A percentile compares a stretch with the other conserved stretches of the same genome.
Conservation (phyloP, 140 eudicot genomes). For the Ambrosia hybrid region DNA sequence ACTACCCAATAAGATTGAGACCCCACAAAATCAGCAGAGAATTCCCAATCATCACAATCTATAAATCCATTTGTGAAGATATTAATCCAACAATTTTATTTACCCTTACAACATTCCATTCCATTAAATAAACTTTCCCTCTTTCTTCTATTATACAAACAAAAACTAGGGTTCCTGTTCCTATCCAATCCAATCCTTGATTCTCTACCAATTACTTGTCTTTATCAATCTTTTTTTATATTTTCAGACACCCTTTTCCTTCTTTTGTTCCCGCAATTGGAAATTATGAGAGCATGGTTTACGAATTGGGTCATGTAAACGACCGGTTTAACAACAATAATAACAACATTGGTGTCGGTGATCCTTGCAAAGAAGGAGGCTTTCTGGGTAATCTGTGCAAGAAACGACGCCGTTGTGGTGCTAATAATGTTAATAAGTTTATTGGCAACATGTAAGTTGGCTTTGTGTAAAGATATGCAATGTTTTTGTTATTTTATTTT, state of each 20-base stretch:
- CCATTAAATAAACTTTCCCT: constrained; percentile 20
- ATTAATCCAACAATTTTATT: not conserved
- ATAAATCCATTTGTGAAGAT: constrained; percentile 18
- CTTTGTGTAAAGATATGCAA: no score
- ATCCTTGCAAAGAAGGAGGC: constrained; percentile 10
- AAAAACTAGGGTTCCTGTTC: constrained; percentile 34
- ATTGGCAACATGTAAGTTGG: constrained; percentile 39
- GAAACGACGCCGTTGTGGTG: constrained; percentile 24
- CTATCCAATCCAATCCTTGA: not conserved
- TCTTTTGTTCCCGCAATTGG: constrained; percentile 18
- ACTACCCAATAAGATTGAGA: constrained; percentile 15
- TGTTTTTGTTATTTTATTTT: not conserved
- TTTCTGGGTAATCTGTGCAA: constrained; percentile 26
- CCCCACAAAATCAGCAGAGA: constrained; percentile 38
- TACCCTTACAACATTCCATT: constrained; percentile 20
- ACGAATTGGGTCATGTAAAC: constrained; percentile 38
- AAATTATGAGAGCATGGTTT: constrained; percentile 45
- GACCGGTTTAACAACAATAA: constrained; percentile 29
- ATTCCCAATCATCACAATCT: constrained; percentile 28
- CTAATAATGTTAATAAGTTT: constrained; percentile 39
- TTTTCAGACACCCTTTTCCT: not conserved
- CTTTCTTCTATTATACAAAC: constrained; percentile 9
- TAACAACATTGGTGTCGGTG: constrained; percentile 26
- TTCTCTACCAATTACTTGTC: constrained; percentile 9
- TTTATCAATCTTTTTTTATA: not conserved